Evolutionary conservation across 2,329 filamentous ascomycete species (phyloP).

Genomic region (Phyllosticta ampelicida): DNA sequence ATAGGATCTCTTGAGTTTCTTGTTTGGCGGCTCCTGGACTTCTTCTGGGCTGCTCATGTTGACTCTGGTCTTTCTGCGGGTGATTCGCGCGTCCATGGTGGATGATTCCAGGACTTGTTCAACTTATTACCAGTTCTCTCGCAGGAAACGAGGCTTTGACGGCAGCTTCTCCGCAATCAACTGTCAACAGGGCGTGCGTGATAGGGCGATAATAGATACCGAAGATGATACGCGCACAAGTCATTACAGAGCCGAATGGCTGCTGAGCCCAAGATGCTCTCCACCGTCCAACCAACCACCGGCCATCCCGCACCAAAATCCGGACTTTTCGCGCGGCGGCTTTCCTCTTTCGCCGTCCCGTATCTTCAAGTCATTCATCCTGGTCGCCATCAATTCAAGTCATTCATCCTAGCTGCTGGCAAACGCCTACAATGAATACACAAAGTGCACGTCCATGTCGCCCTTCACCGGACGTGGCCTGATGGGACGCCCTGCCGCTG

Average conservation of each 20-base stretch:
- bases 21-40: conserved; percentile 5
- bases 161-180: neutral
- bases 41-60: conserved; percentile 7
- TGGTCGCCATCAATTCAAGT: neutral
- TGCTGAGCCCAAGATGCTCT: neutral
- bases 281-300: neutral
- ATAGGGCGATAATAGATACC: neutral
- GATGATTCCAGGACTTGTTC: neutral
- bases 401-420: neutral
- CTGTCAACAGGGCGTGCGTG: neutral
- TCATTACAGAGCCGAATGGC: neutral
- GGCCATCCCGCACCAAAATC: neutral
- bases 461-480: conserved; percentile 4
- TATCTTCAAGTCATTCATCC: neutral
- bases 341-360: neutral
- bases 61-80: conserved; percentile 3
- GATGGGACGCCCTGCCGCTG: conserved; percentile 4
- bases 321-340: neutral
- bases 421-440: conserved; percentile 8
- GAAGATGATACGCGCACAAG: neutral
- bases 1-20: conserved; percentile 9
- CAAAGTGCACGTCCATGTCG: conserved; percentile 9
- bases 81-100: neutral
- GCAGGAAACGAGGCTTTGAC: neutral
- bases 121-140: neutral